Percentiles rank a stretch among this genome's conserved stretches.
Evolutionary conservation across 2,329 filamentous ascomycete genomes (phyloP).

Genomic region (Clarireedia monteithiana): DNA sequence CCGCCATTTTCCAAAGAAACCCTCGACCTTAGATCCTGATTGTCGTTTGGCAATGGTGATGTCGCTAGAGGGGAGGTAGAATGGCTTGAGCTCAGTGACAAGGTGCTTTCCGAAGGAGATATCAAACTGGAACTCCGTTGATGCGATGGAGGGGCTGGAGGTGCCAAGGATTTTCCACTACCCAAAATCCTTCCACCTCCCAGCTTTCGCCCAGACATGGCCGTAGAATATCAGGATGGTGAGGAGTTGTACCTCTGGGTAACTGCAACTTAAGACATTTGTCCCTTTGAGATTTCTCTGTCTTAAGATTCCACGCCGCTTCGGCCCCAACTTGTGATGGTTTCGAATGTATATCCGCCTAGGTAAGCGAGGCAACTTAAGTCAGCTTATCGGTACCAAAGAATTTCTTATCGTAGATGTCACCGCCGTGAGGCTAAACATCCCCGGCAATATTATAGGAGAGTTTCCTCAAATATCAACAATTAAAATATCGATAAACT

Average conservation of each 20-base stretch:
- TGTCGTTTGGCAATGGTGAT: slow-evolving; percentile 61
- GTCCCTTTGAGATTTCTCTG: neutral
- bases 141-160: slow-evolving; percentile 42
- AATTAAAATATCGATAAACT: slow-evolving; percentile 8
- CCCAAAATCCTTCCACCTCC: slow-evolving; percentile 89
- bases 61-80: slow-evolving; percentile 48
- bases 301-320: neutral
- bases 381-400: neutral
- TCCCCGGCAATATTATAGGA: neutral
- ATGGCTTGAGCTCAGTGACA: slow-evolving; percentile 68
- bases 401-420: slow-evolving; percentile 4
- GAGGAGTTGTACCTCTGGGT: slow-evolving; percentile 16
- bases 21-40: slow-evolving; percentile 73
- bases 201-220: slow-evolving; percentile 78
- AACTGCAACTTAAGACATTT: slow-evolving; percentile 20
- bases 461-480: neutral
- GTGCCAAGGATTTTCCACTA: slow-evolving; percentile 74
- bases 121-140: slow-evolving; percentile 33
- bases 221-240: slow-evolving; percentile 17
- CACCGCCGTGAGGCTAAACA: neutral
- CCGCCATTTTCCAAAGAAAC: slow-evolving; percentile 62
- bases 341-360: neutral
- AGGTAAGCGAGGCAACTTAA: slow-evolving; percentile 4
- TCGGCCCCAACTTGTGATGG: neutral
- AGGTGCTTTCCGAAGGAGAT: slow-evolving; percentile 60